Percentiles rank a stretch among this genome's conserved stretches.
Conservation (phyloP, 2,329 filamentous ascomycete genomes). For the Fusarium sp. region DNA sequence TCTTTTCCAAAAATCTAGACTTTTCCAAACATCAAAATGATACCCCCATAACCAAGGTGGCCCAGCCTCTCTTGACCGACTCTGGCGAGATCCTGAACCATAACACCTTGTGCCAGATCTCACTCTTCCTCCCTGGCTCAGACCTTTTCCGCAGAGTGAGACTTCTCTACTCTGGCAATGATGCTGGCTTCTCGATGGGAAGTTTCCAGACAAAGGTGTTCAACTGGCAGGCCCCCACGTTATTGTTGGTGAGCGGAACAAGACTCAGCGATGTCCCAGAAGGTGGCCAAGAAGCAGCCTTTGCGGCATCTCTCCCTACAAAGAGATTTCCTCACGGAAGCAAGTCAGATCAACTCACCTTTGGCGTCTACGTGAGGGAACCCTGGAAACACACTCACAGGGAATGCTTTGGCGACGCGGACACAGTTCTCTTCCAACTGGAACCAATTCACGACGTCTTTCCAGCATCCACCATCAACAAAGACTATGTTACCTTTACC, state of each 20-base stretch:
- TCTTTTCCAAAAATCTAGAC: conserved; percentile 79
- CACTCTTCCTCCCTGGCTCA: conserved; percentile 76
- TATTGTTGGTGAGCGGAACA: conserved; percentile 76
- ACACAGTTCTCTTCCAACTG: conserved; percentile 77
- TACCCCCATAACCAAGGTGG: conserved; percentile 41
- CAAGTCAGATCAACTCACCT: conserved; percentile 67
- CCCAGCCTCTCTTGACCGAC: conserved; percentile 64
- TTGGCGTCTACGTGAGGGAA: conserved; percentile 74
- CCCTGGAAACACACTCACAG: conserved; percentile 78
- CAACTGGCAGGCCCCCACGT: conserved; percentile 81
- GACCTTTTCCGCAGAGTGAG: conserved; percentile 75
- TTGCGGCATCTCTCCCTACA: conserved; percentile 72
- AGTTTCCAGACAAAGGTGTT: conserved; percentile 81
- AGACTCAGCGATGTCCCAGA: conserved; percentile 64
- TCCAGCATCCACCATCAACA: conserved; percentile 71
- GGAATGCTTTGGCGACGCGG: conserved; percentile 74
- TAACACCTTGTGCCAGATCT: conserved; percentile 76
- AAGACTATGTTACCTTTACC: conserved; percentile 76
- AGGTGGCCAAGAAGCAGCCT: conserved; percentile 65
- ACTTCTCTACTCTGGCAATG: conserved; percentile 76
- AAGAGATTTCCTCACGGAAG: conserved; percentile 68
- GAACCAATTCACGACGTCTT: conserved; percentile 80
- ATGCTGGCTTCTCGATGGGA: conserved; percentile 81
- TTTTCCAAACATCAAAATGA: conserved; percentile 65
- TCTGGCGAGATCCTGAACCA: conserved; percentile 72